Evolutionary conservation across 305 asterid genomes (phyloP), one percentile per base, ranked within the genome.

Genomic region (Lippia alba): DNA sequence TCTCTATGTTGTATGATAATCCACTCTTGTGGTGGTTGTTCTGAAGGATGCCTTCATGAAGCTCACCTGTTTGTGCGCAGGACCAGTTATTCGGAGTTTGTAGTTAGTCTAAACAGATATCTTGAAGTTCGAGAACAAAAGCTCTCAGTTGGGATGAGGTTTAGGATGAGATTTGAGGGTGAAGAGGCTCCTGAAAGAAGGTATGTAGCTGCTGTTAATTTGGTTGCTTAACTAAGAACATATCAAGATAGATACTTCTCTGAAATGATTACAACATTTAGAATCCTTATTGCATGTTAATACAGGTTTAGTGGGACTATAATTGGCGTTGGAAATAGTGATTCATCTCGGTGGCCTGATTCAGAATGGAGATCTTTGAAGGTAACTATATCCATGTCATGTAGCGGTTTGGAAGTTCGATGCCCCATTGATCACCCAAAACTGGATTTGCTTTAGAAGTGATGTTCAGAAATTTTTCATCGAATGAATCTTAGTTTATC

Each of bases 111-210:
- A 34, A 91, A 90, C 86, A 89, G 87, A 80, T 94, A 91, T 79
- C 91, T 94, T 69, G 97, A 91, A 81, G 94, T 96, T 78, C 88
- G 74, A 75, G 87, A 77, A 75, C 91, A 85, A 72, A 90, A 91
- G 74, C 89, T 94, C 57, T 83, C 96, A 17, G 96, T 91, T 74
- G 99, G 98, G 83, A 88, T 91, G 97, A 86, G 99, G 84, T 88
- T 89, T 81, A 94, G 86, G 89, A 94, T 94, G 99, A 87, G 87
- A 77, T 94, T 94, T 71, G 99, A 94, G 83, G 97, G 97, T 9
- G 97, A 94, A 76, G 99, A 94, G 81, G 96, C 85, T 81, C 96
- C 95, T 39, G 97, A 94, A 79, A 86, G 95, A 86, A 91, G 99
- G 99, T 94, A 83, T 41, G 18, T 58, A 48, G 51, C 63, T 41